Evolutionary conservation across 192 early-diverging fungal genomes (phyloP).

Genomic region (Dissophora globulifera): DNA sequence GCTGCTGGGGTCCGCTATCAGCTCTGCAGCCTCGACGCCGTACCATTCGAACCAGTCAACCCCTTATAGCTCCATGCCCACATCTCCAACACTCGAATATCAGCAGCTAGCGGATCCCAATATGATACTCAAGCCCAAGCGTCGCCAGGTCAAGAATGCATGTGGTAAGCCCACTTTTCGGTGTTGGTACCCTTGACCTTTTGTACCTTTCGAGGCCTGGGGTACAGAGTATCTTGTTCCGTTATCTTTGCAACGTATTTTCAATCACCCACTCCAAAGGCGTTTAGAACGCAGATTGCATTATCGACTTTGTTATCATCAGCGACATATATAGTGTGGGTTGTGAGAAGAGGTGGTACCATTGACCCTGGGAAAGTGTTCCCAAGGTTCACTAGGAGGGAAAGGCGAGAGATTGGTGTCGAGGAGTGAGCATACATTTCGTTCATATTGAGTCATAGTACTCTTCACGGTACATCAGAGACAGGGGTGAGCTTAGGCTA

Average conservation of each 20-base stretch:
- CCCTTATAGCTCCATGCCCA: constrained; percentile 50
- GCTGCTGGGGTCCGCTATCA: constrained; percentile 43
- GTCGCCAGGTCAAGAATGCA: constrained; percentile 90
- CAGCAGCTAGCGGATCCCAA: constrained; percentile 29
- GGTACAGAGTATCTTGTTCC: neutral
- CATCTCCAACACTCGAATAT: constrained; percentile 43
- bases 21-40: constrained; percentile 39
- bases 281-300: too few species aligned
- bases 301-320: too few species aligned
- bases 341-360: constrained; percentile 2
- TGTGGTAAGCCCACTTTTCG: constrained; percentile 72
- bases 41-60: constrained; percentile 52
- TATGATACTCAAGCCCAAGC: constrained; percentile 58
- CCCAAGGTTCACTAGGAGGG: too few species aligned
- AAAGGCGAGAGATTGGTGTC: neutral
- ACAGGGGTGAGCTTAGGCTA: too few species aligned
- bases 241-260: constrained; percentile 14
- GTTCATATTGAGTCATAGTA: neutral
- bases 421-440: neutral
- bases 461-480: neutral
- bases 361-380: constrained; percentile 47
- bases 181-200: too few species aligned
- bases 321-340: too few species aligned
- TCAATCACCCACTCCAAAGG: constrained; percentile 5
- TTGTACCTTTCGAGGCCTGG: neutral